These are phyloP conservation scores for Carex arenaria DNA, from an alignment of 202 grass and related monocot genomes.

Conservation along the genomic window DNA sequence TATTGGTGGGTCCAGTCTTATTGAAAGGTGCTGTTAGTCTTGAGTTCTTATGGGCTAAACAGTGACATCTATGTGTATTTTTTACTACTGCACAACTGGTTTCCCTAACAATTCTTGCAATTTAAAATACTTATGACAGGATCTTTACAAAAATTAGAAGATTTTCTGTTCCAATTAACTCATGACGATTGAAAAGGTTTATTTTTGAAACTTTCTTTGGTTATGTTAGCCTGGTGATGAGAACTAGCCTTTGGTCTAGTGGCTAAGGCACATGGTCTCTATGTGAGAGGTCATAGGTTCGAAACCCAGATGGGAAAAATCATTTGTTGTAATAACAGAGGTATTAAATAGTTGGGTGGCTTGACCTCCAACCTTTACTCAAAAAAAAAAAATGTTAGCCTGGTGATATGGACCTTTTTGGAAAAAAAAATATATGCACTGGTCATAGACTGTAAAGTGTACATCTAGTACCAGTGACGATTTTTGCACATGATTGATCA, in stretches of 20 bases:
- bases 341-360: too few relatives aligned
- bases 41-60: background rate
- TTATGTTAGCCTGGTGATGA: background rate
- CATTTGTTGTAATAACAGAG: too few relatives aligned
- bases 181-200: background rate
- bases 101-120: background rate
- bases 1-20: background rate
- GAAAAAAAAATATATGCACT: background rate
- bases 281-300: too few relatives aligned
- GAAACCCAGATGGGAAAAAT: too few relatives aligned
- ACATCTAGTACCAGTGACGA: background rate
- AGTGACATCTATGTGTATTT: background rate
- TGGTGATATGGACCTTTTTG: background rate
- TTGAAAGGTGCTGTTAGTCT: background rate
- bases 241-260: too few relatives aligned
- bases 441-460: background rate
- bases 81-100: background rate
- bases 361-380: too few relatives aligned
- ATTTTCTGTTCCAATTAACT: background rate
- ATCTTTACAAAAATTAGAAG: background rate
- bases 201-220: background rate
- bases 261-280: too few relatives aligned
- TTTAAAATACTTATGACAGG: background rate
- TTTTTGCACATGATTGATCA: background rate
- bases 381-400: too few relatives aligned